These are phyloP conservation scores for Mycena galopus DNA, from an alignment of 768 basidiomycete species.

Conservation along the genomic window DNA sequence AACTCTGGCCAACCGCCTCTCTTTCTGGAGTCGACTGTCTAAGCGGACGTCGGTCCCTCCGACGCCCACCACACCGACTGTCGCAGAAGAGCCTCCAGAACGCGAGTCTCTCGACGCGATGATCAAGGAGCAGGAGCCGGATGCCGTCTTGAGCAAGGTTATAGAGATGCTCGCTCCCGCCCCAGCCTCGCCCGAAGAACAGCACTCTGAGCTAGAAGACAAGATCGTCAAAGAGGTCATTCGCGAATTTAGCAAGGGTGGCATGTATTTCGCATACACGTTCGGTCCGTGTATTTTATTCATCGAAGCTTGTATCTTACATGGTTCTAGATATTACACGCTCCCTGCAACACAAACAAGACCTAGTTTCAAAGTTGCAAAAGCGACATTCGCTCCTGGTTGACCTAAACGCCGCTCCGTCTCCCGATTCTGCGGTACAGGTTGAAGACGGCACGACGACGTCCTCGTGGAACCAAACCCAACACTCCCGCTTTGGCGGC, in stretches of 20 bases:
- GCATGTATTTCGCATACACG: constrained; percentile 91
- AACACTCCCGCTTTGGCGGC: constrained; percentile 89
- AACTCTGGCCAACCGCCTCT: constrained; percentile 73
- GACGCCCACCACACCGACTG: constrained; percentile 7
- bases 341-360: constrained; percentile 84
- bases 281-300: constrained; percentile 69
- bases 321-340: constrained; percentile 77
- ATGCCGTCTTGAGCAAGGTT: constrained; percentile 68
- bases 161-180: constrained; percentile 72
- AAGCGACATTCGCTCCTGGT: constrained; percentile 71
- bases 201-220: constrained; percentile 80
- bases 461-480: constrained; percentile 79
- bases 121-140: constrained; percentile 63
- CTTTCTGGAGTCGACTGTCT: constrained; percentile 80
- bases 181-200: constrained; percentile 74
- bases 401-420: constrained; percentile 67
- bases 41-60: constrained; percentile 54
- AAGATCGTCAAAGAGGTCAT: constrained; percentile 87
- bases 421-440: constrained; percentile 42
- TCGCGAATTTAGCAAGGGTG: constrained; percentile 82
- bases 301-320: constrained; percentile 1
- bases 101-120: constrained; percentile 55
- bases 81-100: constrained; percentile 14
- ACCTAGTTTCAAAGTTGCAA: constrained; percentile 68
- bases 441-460: constrained; percentile 56